Base-by-base conservation (phyloP, 345 rosid genomes). In the Litchi chinensis region DNA sequence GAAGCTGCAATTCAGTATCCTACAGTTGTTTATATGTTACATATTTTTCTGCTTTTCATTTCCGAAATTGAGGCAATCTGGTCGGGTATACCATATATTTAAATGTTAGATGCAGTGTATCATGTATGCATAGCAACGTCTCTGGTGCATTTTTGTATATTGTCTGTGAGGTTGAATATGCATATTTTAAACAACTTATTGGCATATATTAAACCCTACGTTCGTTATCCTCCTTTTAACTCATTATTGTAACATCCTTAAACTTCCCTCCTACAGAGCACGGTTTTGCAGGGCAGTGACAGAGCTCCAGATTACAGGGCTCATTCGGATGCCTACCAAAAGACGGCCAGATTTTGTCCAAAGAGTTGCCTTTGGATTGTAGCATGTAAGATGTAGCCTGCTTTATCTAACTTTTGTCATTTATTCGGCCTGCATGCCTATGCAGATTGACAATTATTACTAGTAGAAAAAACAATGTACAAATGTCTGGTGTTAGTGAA, bases 261-360 rank as follows among this genome's bases (percentile, higher is more conserved):
- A 87, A 83, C 82, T 54, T 75, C 28, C 0, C 80, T 79, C 11
- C 80, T 77, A 78, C 84, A 96, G 99, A 89, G 93, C 97, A 48
- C 80, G 93, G 75, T 96, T 91, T 87, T 94, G 97, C 84, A 88
- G 88, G 90, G 98, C 90, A 32, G 89, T 94, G 5, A 87, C 82
- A 32, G 98, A 96, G 88, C 99, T 96, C 63, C 98, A 94, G 89
- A 87, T 96, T 26, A 83, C 94, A 32, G 99, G 99, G 79, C 94
- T 96, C 62, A 81, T 93, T 52, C 91, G 95, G 76, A 91, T 91
- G 98, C 98, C 96, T 6, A 87, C 89, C 76, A 96, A 89, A 88
- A 85, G 99, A 82, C 90, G 97, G 28, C 92, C 91, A 4, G 97
- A 96, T 85, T 94, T 79, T 83, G 88, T 91, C 75, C 97, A 94